Evolutionary conservation across 140 eudicot genomes (phyloP).

Genomic region (Anethum foeniculum): DNA sequence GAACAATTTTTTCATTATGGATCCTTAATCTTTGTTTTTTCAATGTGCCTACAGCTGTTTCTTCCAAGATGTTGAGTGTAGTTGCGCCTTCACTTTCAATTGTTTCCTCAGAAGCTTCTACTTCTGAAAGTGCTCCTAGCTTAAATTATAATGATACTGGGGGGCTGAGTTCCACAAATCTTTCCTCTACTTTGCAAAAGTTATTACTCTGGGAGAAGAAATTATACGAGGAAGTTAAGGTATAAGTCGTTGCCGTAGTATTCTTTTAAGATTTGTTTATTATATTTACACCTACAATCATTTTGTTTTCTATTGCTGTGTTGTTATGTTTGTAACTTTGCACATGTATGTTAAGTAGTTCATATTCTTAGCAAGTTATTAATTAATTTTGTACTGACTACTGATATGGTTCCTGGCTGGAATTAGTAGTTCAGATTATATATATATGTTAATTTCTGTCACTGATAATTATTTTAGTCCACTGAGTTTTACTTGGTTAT

Average conservation of each 20-base stretch:
- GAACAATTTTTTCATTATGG: background rate
- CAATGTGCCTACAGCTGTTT: constrained; percentile 31
- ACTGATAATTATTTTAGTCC: background rate
- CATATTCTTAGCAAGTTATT: background rate
- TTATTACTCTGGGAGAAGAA: constrained; percentile 96
- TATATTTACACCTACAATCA: background rate
- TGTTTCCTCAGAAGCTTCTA: constrained; percentile 44
- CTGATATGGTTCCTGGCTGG: background rate
- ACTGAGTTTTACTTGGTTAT: background rate
- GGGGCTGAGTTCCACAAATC: constrained; percentile 46
- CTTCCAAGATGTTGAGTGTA: constrained; percentile 71
- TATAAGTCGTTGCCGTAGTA: constrained; percentile 11
- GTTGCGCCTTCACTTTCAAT: constrained; percentile 49
- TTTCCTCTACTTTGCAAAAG: constrained; percentile 80
- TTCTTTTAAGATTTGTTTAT: background rate
- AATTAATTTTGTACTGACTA: too few relatives aligned
- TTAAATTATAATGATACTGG: constrained; percentile 40
- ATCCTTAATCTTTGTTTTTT: background rate
- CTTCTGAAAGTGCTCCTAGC: constrained; percentile 22
- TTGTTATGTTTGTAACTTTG: background rate
- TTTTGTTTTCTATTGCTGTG: background rate
- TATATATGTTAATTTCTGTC: background rate
- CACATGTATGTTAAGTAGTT: background rate
- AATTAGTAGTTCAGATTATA: background rate
- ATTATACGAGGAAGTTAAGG: constrained; percentile 93